Conservation (phyloP, 306 rosid species). For the Trifolium repens region DNA sequence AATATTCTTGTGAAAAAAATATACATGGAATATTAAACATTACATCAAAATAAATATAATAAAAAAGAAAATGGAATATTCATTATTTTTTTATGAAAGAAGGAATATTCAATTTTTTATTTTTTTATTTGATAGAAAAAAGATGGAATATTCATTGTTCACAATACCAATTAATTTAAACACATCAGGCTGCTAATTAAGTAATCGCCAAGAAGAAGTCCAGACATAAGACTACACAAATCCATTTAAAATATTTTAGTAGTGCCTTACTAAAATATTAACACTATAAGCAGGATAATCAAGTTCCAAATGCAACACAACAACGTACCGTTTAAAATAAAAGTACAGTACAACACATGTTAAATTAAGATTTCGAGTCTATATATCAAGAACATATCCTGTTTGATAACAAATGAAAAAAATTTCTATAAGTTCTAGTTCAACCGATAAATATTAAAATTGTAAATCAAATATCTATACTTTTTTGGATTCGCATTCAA, state of each 20-base stretch:
- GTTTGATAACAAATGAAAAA: background rate
- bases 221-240: background rate
- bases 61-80: no score
- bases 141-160: background rate
- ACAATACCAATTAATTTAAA: background rate
- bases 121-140: no score
- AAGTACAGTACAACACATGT: background rate
- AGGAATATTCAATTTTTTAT: no score
- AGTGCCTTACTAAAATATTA: background rate
- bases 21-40: no score
- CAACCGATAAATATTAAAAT: no score
- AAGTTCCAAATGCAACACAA: background rate
- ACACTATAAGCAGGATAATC: background rate
- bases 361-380: background rate
- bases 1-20: no score
- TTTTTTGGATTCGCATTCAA: no score
- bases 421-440: no score
- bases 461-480: no score
- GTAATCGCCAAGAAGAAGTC: background rate
- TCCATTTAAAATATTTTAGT: background rate
- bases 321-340: no score
- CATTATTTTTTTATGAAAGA: no score
- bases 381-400: background rate
- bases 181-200: background rate
- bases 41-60: no score